Evolutionary conservation across 1,139 yeast species (phyloP), one percentile per base, ranked within the genome.

Genomic region (Kluyveromyces marxianus): DNA sequence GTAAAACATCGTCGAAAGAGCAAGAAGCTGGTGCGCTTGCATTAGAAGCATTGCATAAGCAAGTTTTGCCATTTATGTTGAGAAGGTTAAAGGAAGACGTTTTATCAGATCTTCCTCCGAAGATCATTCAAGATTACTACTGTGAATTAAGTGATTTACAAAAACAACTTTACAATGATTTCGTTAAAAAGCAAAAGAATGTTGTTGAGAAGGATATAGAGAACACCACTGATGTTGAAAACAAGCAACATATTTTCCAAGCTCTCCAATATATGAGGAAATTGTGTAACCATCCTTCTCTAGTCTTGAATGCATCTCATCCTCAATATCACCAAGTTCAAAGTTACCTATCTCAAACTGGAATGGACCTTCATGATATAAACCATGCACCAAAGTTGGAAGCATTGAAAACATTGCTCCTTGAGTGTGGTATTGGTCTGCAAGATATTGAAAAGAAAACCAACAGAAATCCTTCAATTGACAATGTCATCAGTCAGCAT

Each of bases 21-120:
- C 97, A 92, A 65, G 99, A 94, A 63, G 90, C 92, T 1, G 98
- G 98, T 41, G 96, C 97, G 0, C 71, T 94, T 55, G 98, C 98
- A 0, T 70, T 94, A 53, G 98, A 94, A 59, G 94, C 97, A 0
- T 72, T 94, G 50, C 99, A 94, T 67, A 92, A 92, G 59, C 99
- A 94, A 58, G 97, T 89, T 0, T 72, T 94, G 45, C 99, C 99
- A 29, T 94, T 94, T 65, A 83, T 94, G 88, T 71, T 94, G 56
- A 83, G 99, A 65, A 83, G 99, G 62, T 75, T 94, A 58, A 94
- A 94, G 63, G 98, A 94, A 62, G 98, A 94, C 58, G 99, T 94
- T 6, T 72, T 94, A 49, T 83, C 95, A 1, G 99, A 94, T 65
- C 73, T 94, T 54, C 99, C 99, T 7, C 99, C 99, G 38, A 94